phyloP scores from a whole-genome alignment of 225 moss, liverwort and hornwort species.

The Bryoerythrophyllum caledonicum region DNA sequence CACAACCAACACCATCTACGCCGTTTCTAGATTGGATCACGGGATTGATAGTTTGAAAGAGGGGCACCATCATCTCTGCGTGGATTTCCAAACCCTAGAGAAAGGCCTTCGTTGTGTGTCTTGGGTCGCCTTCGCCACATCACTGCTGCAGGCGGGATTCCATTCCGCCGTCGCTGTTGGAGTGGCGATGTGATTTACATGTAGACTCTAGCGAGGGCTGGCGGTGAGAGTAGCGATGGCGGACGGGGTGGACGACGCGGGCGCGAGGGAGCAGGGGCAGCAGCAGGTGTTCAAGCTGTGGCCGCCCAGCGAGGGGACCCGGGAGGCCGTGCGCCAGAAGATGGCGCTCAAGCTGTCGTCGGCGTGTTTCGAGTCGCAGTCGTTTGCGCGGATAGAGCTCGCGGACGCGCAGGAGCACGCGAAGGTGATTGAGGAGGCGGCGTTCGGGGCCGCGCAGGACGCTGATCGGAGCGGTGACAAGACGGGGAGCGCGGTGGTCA shows the following conservation, averaged over 20 bases:
- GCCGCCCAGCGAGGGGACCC: slow-evolving; percentile 81
- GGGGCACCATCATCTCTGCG: neutral
- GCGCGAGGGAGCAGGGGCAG: slow-evolving; percentile 5
- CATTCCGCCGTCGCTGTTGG: too few species aligned
- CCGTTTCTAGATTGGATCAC: neutral
- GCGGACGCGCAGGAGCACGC: slow-evolving; percentile 69
- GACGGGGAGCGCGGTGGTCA: slow-evolving; percentile 54
- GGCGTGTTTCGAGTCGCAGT: slow-evolving; percentile 53
- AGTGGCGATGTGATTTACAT: too few species aligned
- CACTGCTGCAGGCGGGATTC: too few species aligned
- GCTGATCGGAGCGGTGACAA: slow-evolving; percentile 45
- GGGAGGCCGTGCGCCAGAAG: slow-evolving; percentile 83
- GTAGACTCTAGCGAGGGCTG: slow-evolving; percentile 17
- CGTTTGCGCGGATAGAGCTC: slow-evolving; percentile 63
- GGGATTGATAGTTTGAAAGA: too few species aligned
- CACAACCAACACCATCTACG: neutral
- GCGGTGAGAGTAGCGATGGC: slow-evolving; percentile 41
- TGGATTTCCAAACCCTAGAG: neutral
- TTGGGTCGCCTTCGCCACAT: neutral
- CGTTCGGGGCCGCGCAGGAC: slow-evolving; percentile 65
- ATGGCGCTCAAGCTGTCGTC: slow-evolving; percentile 78
- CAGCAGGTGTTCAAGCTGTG: slow-evolving; percentile 66
- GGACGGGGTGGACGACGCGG: slow-evolving; percentile 25
- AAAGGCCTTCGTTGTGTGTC: neutral
- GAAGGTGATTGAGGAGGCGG: slow-evolving; percentile 79